phyloP scores from a whole-genome alignment of 192 early-diverging fungal genomes.

The Gonapodya sp. region DNA sequence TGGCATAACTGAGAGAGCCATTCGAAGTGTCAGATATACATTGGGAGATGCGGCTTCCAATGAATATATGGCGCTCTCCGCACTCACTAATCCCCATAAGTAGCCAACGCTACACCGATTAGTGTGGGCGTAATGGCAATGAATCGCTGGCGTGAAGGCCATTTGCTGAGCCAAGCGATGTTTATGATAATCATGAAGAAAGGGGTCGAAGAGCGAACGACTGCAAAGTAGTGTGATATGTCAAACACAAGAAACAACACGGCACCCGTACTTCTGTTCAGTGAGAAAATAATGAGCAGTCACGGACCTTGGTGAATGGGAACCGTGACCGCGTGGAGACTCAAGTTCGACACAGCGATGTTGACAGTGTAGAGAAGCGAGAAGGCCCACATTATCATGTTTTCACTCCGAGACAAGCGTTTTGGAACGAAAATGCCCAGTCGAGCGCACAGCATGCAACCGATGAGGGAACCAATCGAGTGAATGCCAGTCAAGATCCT shows the following conservation, averaged over 20 bases:
- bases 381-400: slow-evolving; percentile 60
- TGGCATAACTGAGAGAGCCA: not conserved
- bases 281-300: too few species aligned
- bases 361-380: slow-evolving; percentile 83
- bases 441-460: slow-evolving; percentile 39
- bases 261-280: too few species aligned
- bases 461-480: slow-evolving; percentile 58
- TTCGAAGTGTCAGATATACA: too few species aligned
- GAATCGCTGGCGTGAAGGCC: not conserved
- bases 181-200: not conserved
- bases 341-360: slow-evolving; percentile 77
- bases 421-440: slow-evolving; percentile 41
- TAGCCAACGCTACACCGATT: slow-evolving; percentile 72
- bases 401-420: slow-evolving; percentile 42
- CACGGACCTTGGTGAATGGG: slow-evolving; percentile 7
- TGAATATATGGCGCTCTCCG: not conserved
- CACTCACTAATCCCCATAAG: slow-evolving; percentile 59
- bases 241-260: too few species aligned
- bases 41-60: too few species aligned
- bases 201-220: not conserved
- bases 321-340: slow-evolving; percentile 54
- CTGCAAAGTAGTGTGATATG: not conserved
- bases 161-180: not conserved
- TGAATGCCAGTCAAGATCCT: slow-evolving; percentile 71
- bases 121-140: slow-evolving; percentile 19